A percentile compares a stretch with the other conserved stretches of the same genome.
Evolutionary conservation across 176 grass and related monocot genomes (phyloP).

Genomic region (Echinochloa phyllopogon): DNA sequence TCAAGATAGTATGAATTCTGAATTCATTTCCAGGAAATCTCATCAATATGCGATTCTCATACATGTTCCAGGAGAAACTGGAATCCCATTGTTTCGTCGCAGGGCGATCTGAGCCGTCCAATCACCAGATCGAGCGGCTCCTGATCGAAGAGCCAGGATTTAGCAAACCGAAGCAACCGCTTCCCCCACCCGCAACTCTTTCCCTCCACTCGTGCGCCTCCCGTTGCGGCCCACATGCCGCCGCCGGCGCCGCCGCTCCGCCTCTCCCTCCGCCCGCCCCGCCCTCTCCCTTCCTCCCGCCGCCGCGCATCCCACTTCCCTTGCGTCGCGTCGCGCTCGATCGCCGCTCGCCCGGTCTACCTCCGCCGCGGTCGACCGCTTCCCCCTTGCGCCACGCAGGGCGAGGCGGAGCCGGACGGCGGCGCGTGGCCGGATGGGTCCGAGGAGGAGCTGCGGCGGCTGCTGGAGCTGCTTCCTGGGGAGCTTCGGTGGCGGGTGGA

Average conservation of each 20-base stretch:
- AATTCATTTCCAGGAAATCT: no score
- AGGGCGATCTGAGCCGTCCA: conserved; percentile 9
- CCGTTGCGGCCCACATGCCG: neutral
- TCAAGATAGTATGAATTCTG: no score
- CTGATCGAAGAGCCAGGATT: neutral
- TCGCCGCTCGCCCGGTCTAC: neutral
- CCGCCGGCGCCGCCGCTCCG: conserved; percentile 31
- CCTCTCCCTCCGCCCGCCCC: neutral
- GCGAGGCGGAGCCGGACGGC: neutral
- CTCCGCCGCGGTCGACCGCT: neutral
- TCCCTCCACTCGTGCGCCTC: conserved; percentile 38
- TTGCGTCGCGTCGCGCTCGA: neutral
- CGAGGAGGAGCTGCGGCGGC: conserved; percentile 63
- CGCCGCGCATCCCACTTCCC: neutral
- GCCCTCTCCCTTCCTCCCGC: neutral
- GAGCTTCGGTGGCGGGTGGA: conserved; percentile 67
- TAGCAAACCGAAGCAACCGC: neutral
- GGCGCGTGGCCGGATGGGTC: conserved; percentile 23
- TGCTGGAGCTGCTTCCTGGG: conserved; percentile 62
- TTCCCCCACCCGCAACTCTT: conserved; percentile 3
- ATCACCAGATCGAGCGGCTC: neutral
- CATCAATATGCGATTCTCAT: no score
- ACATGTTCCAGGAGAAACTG: neutral
- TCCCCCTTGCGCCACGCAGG: conserved; percentile 6
- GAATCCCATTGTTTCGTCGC: neutral